Base-by-base conservation (phyloP, 257 asterid species). In the Pogostemon cablin region DNA sequence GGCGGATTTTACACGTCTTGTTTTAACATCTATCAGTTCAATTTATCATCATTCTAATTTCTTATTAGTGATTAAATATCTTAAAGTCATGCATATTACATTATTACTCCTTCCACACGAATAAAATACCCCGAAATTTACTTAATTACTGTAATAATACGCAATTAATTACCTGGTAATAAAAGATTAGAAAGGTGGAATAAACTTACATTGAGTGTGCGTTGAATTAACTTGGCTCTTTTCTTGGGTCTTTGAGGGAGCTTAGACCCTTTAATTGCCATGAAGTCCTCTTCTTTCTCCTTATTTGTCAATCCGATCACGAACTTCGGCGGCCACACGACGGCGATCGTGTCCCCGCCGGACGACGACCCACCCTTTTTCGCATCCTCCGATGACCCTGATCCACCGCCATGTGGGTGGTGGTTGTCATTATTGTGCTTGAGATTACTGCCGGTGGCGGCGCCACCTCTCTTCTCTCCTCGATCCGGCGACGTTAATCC, bases 161-260 rank as follows among this genome's bases (percentile, higher is more conserved):
- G 32, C 32, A 25, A 25, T 25, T 25, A 25, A 25, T 25, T 25
- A 25, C 32, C 32, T 25, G 32, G 32, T 25, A 25, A 25, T 25
- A 25, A 25, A 25, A 25, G 1, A 25, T 25, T 25, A 25, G 32
- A 25, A 25, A 46, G 11, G 38, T 5, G 4, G 55, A 25, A 67
- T n/a, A 66, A 74, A 79, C 96, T 92, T 67, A 92, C 98, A 72
- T 88, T 92, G 84, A 92, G 88, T 43, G 93, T 87, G 4, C 97
- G 95, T 74, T 92, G 98, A 72, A 92, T 84, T 54, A 83, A 70
- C 71, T 92, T 92, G 25, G 97, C 96, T 69, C 98, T 76, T 70
- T 92, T 92, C 84, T 92, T 92, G 65, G 98, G 98, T 75, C 98
- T 85, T 63, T 92, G 98, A 68, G 98, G 98, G 1, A 88, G 95